phyloP scores from a whole-genome alignment of 2,329 filamentous ascomycete genomes.

The Hypocreales sp. region DNA sequence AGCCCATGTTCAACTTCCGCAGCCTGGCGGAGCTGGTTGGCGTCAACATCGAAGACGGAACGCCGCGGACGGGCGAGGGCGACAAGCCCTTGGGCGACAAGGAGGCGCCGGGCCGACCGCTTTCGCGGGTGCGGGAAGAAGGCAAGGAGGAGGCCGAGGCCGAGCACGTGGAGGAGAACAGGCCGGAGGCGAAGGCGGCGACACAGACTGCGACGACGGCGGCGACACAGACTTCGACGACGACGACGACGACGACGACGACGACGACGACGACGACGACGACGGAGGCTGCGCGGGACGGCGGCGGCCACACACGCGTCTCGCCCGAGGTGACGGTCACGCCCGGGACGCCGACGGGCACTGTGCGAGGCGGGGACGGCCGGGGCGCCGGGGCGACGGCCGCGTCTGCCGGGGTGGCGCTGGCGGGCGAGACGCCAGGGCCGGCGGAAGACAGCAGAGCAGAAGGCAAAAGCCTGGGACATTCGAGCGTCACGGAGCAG shows the following conservation, averaged over 20 bases:
- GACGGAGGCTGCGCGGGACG: background rate
- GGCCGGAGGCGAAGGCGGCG: background rate
- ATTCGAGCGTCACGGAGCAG: conserved; percentile 19
- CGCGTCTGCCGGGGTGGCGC: conserved; percentile 23
- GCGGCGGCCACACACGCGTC: background rate
- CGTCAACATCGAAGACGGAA: conserved; percentile 35
- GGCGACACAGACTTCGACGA: background rate
- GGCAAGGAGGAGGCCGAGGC: conserved; percentile 18
- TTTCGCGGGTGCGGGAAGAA: conserved; percentile 22
- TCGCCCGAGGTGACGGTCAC: conserved; percentile 4
- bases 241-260: background rate
- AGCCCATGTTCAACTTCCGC: conserved; percentile 83
- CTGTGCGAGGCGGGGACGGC: conserved; percentile 1
- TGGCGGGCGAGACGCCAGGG: conserved; percentile 35
- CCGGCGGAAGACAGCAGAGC: conserved; percentile 15
- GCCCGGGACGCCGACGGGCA: conserved; percentile 22
- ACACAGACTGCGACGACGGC: background rate
- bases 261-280: conserved; percentile 2
- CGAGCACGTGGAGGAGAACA: conserved; percentile 13
- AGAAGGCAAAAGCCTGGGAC: conserved; percentile 28
- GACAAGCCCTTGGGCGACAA: conserved; percentile 8
- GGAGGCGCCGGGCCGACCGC: conserved; percentile 9
- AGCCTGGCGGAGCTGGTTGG: conserved; percentile 78
- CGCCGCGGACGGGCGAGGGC: conserved; percentile 15
- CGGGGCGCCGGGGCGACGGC: conserved; percentile 2